Evolutionary conservation across 805 yeast genomes (phyloP).

Genomic region (Wickerhamomyces bovis): DNA sequence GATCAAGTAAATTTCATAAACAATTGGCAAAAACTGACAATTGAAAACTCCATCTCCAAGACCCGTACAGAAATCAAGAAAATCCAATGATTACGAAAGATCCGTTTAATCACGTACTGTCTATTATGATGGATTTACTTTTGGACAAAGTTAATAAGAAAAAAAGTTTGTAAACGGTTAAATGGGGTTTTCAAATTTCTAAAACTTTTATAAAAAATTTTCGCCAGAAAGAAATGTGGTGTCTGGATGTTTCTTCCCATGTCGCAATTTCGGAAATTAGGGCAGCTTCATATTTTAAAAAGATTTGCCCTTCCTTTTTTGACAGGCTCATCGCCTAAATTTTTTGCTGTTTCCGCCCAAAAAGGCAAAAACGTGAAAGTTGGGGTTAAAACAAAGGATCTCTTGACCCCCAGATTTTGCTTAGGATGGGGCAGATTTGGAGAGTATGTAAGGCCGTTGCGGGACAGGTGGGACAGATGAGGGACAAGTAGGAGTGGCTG

Average conservation of each 20-base stretch:
- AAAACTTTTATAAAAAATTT: neutral
- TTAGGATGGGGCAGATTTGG: neutral
- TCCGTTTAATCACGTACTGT: conserved; percentile 47
- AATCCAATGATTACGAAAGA: conserved; percentile 1
- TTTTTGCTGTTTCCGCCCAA: no score
- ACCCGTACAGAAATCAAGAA: neutral
- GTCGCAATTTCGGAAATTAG: neutral
- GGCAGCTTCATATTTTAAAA: neutral
- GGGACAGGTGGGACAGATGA: neutral
- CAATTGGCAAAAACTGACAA: conserved; percentile 4
- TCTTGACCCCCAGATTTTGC: no score
- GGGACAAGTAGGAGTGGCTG: neutral
- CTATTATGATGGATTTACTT: conserved; percentile 58
- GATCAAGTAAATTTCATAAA: neutral
- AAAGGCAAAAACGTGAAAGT: neutral
- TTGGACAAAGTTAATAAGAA: conserved; percentile 54
- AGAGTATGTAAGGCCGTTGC: neutral
- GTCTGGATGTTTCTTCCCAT: neutral
- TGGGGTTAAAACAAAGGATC: neutral
- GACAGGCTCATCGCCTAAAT: neutral
- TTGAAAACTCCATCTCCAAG: neutral
- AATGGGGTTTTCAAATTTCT: neutral
- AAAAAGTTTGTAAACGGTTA: conserved; percentile 8
- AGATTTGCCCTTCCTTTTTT: neutral
- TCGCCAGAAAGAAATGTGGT: neutral